A percentile compares a stretch with the other conserved stretches of the same genome.
These are phyloP conservation scores for Cryptococcus amylolentus DNA, from an alignment of 1,284 basidiomycete species.

Conservation along the genomic window DNA sequence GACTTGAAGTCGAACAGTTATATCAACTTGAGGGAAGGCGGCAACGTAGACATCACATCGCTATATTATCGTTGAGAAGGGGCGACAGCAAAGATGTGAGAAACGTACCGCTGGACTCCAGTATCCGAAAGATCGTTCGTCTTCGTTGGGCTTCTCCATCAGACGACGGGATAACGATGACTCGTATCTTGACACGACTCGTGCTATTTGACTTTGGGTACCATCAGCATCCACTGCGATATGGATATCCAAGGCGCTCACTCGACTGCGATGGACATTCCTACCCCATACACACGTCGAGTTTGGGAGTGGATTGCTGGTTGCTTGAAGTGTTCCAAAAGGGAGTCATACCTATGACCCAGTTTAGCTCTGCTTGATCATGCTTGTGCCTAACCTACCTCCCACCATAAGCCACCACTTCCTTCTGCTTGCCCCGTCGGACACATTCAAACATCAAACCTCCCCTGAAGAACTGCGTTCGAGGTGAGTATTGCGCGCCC, in stretches of 20 bases:
- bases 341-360: constrained; percentile 51
- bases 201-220: constrained; percentile 48
- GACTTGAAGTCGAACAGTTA: constrained; percentile 52
- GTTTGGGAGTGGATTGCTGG: constrained; percentile 37
- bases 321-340: constrained; percentile 54
- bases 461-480: constrained; percentile 51
- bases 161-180: constrained; percentile 46
- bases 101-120: constrained; percentile 40
- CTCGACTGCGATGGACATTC: constrained; percentile 55
- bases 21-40: constrained; percentile 50
- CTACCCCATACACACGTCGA: constrained; percentile 52
- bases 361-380: constrained; percentile 11
- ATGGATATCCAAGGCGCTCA: constrained; percentile 12
- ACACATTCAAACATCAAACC: constrained; percentile 57
- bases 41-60: constrained; percentile 59
- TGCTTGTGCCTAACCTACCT: constrained; percentile 24
- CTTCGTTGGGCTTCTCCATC: constrained; percentile 49
- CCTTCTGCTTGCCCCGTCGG: constrained; percentile 50
- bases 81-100: background rate
- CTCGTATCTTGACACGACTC: constrained; percentile 50
- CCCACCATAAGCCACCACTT: constrained; percentile 53
- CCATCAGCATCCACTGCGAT: constrained; percentile 1
- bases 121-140: constrained; percentile 52
- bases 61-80: constrained; percentile 34
- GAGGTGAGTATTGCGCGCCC: background rate